phyloP scores from a whole-genome alignment of 2,329 filamentous ascomycete species.

The Blumeriella jaapii region DNA sequence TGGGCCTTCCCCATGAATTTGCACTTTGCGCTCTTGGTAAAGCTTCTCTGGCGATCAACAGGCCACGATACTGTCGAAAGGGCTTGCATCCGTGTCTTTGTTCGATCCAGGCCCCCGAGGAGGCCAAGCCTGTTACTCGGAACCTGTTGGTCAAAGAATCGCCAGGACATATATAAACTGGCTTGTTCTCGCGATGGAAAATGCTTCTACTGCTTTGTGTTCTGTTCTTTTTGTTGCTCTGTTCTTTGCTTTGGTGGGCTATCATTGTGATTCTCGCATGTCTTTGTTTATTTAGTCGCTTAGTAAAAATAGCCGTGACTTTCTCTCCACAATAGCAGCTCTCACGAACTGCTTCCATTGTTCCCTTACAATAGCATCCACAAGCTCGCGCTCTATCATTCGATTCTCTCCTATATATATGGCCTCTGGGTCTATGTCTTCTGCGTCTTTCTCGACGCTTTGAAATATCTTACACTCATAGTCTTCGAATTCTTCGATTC shows the following conservation, averaged over 20 bases:
- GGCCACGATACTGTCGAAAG: not conserved
- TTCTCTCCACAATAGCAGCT: conserved; percentile 2
- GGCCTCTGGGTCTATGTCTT: too few species aligned
- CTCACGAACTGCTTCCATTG: too few species aligned
- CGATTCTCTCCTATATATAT: too few species aligned
- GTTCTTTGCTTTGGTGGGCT: not conserved
- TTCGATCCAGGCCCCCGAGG: not conserved
- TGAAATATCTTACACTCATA: not conserved
- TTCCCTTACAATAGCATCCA: too few species aligned
- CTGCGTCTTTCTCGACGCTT: too few species aligned
- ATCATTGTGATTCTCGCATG: not conserved
- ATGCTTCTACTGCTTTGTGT: not conserved
- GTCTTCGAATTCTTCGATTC: not conserved
- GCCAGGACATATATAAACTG: not conserved
- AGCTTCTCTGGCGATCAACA: too few species aligned
- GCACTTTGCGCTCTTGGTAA: not conserved
- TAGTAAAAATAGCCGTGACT: not conserved
- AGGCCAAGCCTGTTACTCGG: conserved; percentile 1
- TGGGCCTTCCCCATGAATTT: not conserved
- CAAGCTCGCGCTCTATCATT: too few species aligned
- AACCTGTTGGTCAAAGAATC: not conserved
- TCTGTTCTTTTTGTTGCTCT: not conserved
- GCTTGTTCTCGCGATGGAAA: not conserved
- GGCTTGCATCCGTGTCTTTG: not conserved
- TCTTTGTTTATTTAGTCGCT: conserved; percentile 3